Conservation (phyloP, 192 early-diverging fungal species). For the Linnemannia exigua region DNA sequence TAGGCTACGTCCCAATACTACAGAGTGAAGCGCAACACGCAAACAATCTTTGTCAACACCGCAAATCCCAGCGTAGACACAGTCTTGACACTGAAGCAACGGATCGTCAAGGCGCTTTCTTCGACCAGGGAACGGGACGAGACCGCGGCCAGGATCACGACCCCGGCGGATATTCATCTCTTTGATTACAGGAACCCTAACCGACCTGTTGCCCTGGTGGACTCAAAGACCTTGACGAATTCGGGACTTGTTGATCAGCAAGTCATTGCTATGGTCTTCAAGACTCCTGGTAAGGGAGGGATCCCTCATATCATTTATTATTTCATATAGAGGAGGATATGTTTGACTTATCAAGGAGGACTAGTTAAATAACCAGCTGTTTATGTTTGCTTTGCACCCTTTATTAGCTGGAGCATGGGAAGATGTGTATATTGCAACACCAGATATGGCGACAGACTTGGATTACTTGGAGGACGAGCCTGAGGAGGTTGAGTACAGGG, state of each 20-base stretch:
- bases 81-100: conserved; percentile 32
- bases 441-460: conserved; percentile 32
- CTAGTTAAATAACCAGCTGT: background rate
- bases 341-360: background rate
- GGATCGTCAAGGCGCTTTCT: conserved; percentile 30
- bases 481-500: conserved; percentile 35
- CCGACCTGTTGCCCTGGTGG: conserved; percentile 16
- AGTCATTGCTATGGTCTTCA: conserved; percentile 36
- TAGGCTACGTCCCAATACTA: conserved; percentile 30
- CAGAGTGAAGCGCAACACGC: conserved; percentile 47
- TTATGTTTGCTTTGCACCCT: background rate
- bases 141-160: conserved; percentile 1
- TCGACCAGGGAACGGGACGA: conserved; percentile 21
- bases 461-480: conserved; percentile 45
- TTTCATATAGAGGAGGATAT: no score
- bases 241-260: conserved; percentile 52
- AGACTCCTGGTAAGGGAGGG: conserved; percentile 29
- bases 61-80: conserved; percentile 32
- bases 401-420: conserved; percentile 44
- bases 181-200: conserved; percentile 26
- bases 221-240: conserved; percentile 26
- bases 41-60: conserved; percentile 48
- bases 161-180: conserved; percentile 24
- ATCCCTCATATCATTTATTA: no score
- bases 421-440: conserved; percentile 33